Evolutionary conservation across 2,329 filamentous ascomycete species (phyloP), one percentile per base, ranked within the genome.

Genomic region (Curvularia hawaiiensis): DNA sequence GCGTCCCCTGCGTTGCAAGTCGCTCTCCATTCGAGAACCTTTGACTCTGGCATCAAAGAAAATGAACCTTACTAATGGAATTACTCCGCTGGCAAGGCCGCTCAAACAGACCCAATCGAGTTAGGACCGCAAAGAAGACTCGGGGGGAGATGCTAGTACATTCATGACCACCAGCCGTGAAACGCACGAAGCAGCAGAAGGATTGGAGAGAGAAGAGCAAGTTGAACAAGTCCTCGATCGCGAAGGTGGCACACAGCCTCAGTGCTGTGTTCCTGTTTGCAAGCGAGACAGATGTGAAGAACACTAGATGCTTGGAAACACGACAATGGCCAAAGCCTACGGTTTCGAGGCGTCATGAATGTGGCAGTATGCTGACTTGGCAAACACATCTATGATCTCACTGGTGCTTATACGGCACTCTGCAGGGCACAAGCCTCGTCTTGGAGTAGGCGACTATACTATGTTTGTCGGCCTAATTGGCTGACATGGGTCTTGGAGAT

Each of bases 301-400:
- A 49, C 47, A 52, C 59, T 65, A 67, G 62, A 56, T 49, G 54
- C 61, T 59, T 59, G 28, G 53, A 52, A 45, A 43, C 55, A 58
- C 60, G 49, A 61, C 62, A 50, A 63, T 64, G 54, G 56, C 55
- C 57, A 59, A 50, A 53, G 52, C 49, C 24, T 47, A 41, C 46
- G 58, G 48, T 52, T 53, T 60, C 44, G 53, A 49, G 43, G 56
- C 63, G 60, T 65, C 62, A 62, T 63, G 60, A 58, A 60, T 56
- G 56, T 62, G 62, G 61, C 62, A 61, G 57, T 56, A 53, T 54
- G 51, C 38, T 20, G 43, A 47, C 69, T 68, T 69, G 62, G 65
- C 65, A 54, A 28, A 30, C 24, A 41, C n/a, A 44, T 48, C 28
- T n/a, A 56, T 22, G 49, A 62, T 57, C 48, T 59, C 51, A 69